Evolutionary conservation across 1,284 basidiomycete genomes (phyloP), one percentile per base, ranked within the genome.

Genomic region (Anthracocystis setariae): DNA sequence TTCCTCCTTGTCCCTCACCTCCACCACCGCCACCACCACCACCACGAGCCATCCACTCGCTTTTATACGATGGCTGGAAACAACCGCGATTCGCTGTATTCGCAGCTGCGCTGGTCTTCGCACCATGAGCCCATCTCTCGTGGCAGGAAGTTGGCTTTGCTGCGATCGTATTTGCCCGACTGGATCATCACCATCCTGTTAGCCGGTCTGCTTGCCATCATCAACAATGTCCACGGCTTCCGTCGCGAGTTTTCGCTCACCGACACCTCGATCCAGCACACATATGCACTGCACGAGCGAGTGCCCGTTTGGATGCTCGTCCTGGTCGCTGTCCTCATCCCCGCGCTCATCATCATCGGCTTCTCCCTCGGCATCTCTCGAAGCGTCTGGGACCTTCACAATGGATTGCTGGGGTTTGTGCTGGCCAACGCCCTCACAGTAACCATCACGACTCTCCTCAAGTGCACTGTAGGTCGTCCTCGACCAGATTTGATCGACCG

Each of bases 341-440:
- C 84, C 0, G 80, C 91, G 5, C 73, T 89, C 17, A 83, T 76
- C 52, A 62, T 92, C 73, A 86, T 89, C 17, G 74, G 88, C 8
- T 86, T 93, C 70, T 91, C 92, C 73, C 66, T 89, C 21, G 56
- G 90, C 9, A 89, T 92, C 18, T 85, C 92, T 12, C 87, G 90
- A 20, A 91, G 89, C 5, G 89, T 89, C 84, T 96, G 93, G 92
- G 94, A 97, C 77, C 85, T 91, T 33, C 94, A 98, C 82, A 90
- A 89, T 76, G 87, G 90, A 49, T 86, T 89, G 23, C 87, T 94
- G 12, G 93, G 92, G 42, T 84, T 93, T 67, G 85, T 91, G 23
- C 87, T 94, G 38, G 86, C 89, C 13, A 86, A 92, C 44, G 86
- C 89, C 5, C 85, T 94, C 44, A 90, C 93, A 0, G 91, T 92